These are phyloP conservation scores for Mycena galopus DNA, from an alignment of 768 basidiomycete genomes.

Conservation along the genomic window DNA sequence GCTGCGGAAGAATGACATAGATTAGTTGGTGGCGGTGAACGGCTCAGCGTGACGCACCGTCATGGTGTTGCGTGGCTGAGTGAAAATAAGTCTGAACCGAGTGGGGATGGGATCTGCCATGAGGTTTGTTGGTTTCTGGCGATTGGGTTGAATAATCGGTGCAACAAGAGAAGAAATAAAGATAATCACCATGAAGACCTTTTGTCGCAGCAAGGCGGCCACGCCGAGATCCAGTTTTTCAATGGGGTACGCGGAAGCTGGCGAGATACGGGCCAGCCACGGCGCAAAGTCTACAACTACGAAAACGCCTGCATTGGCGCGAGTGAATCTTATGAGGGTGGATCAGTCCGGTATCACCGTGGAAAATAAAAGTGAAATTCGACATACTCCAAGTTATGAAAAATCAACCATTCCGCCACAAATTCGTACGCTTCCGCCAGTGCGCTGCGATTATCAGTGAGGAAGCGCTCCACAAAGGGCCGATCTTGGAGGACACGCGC, in stretches of 20 bases:
- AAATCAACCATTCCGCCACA: conserved; percentile 40
- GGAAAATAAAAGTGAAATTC: neutral
- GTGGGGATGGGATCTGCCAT: conserved; percentile 34
- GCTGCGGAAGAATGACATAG: neutral
- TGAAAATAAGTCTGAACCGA: conserved; percentile 33
- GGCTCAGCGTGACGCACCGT: neutral
- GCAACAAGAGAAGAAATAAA: neutral
- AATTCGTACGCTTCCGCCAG: conserved; percentile 42
- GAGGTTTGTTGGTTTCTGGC: conserved; percentile 35
- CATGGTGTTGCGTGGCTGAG: conserved; percentile 22
- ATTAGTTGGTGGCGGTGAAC: neutral
- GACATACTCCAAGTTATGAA: conserved; percentile 35
- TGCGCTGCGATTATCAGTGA: conserved; percentile 34
- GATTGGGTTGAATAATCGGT: neutral
- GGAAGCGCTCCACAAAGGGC: conserved; percentile 35
- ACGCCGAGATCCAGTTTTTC: conserved; percentile 28
- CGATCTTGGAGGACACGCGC: conserved; percentile 41
- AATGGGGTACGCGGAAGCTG: neutral
- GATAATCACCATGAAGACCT: conserved; percentile 34
- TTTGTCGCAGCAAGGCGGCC: conserved; percentile 21
- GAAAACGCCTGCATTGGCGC: conserved; percentile 33
- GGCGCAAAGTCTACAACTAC: conserved; percentile 35
- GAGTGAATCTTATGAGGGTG: conserved; percentile 27
- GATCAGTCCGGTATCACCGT: neutral
- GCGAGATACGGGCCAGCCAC: conserved; percentile 28